Percentiles rank a stretch among this genome's conserved stretches.
These are phyloP conservation scores for Quambalaria eucalypti DNA, from an alignment of 1,284 basidiomycete genomes.

Conservation along the genomic window DNA sequence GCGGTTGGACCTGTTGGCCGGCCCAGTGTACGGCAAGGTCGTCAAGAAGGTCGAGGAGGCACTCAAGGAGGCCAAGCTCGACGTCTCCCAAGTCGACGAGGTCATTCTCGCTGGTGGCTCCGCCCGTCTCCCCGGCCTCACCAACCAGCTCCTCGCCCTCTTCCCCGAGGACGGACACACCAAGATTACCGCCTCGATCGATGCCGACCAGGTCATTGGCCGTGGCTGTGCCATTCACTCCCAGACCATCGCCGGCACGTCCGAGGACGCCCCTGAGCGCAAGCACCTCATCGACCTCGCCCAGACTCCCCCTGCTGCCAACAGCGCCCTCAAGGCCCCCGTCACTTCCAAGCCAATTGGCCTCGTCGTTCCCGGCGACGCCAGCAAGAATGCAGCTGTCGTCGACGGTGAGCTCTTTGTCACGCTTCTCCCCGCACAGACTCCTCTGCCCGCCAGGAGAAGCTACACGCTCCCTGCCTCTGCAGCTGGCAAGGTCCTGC, in stretches of 20 bases:
- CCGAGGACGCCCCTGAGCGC: slow-evolving; percentile 23
- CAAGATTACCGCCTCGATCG: slow-evolving; percentile 56
- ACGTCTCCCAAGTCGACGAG: slow-evolving; percentile 76
- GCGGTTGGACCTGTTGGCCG: slow-evolving; percentile 80
- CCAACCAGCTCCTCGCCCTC: slow-evolving; percentile 62
- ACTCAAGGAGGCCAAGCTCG: slow-evolving; percentile 58
- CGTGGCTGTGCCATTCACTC: slow-evolving; percentile 83
- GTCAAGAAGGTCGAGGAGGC: slow-evolving; percentile 57
- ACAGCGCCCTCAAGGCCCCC: slow-evolving; percentile 17
- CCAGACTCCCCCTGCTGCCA: slow-evolving; percentile 48
- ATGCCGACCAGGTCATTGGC: slow-evolving; percentile 81
- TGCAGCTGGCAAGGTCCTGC: slow-evolving; percentile 54
- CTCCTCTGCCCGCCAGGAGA: slow-evolving; percentile 66
- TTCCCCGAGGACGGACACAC: slow-evolving; percentile 59
- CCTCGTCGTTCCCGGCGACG: slow-evolving; percentile 59
- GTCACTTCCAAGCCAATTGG: slow-evolving; percentile 58
- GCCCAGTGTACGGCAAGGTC: slow-evolving; percentile 58
- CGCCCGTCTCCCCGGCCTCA: slow-evolving; percentile 72
- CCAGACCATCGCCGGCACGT: slow-evolving; percentile 40
- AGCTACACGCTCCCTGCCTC: slow-evolving; percentile 54
- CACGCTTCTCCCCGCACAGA: slow-evolving; percentile 43
- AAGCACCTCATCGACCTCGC: slow-evolving; percentile 24
- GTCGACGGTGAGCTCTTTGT: slow-evolving; percentile 48
- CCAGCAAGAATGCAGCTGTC: slow-evolving; percentile 49
- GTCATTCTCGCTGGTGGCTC: slow-evolving; percentile 74